Evolutionary conservation across 2,329 filamentous ascomycete genomes (phyloP).

Genomic region (Aureobasidium leucospermi): DNA sequence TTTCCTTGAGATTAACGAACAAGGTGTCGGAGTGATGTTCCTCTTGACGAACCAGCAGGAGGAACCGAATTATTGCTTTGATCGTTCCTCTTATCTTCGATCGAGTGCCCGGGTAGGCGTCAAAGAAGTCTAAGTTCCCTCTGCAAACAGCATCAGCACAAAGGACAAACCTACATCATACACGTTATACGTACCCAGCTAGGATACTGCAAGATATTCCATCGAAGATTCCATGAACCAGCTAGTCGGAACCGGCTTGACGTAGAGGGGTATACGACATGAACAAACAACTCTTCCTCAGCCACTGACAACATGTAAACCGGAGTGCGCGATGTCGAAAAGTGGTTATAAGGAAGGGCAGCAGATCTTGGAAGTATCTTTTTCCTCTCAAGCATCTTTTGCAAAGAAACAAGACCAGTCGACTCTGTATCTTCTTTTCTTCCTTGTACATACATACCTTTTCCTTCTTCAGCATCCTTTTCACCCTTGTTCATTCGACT

Average conservation of each 20-base stretch:
- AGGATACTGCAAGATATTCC: neutral
- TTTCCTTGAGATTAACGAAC: no score
- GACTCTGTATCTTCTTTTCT: neutral
- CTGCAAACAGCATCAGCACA: neutral
- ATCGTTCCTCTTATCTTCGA: neutral
- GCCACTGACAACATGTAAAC: constrained; percentile 6
- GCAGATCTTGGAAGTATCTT: neutral
- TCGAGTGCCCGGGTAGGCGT: neutral
- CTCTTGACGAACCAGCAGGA: neutral
- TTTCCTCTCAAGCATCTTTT: neutral
- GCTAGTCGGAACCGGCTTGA: constrained; percentile 11
- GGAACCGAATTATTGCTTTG: neutral
- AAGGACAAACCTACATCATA: neutral
- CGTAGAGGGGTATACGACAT: neutral
- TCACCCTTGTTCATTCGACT: neutral
- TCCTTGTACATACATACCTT: neutral
- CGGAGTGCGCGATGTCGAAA: neutral
- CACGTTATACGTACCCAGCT: neutral
- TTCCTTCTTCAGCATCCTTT: neutral
- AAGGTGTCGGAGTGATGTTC: no score
- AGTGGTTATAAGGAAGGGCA: neutral
- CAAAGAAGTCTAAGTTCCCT: neutral
- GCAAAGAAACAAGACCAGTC: neutral
- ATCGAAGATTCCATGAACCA: constrained; percentile 9
- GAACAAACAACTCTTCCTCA: neutral